phyloP scores from a whole-genome alignment of 2,329 filamentous ascomycete species.

The Talaromyces marneffei region DNA sequence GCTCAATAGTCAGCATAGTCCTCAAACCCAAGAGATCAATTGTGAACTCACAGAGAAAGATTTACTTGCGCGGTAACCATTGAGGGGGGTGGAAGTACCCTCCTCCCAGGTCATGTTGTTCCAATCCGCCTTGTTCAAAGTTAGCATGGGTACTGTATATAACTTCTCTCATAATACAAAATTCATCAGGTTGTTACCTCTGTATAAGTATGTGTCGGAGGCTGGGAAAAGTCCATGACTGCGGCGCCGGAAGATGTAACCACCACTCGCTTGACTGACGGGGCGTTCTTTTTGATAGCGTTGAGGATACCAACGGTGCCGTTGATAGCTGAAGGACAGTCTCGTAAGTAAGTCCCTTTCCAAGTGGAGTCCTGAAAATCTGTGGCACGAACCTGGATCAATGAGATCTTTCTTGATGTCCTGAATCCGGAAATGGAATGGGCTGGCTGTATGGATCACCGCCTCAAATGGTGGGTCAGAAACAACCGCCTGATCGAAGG shows the following conservation, averaged over 20 bases:
- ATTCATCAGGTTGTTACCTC: constrained; percentile 33
- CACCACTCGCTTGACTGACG: constrained; percentile 62
- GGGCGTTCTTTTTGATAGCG: constrained; percentile 52
- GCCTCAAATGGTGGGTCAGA: constrained; percentile 59
- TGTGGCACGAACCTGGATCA: constrained; percentile 15
- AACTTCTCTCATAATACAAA: constrained; percentile 30
- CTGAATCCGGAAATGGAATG: constrained; percentile 61
- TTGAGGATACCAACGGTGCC: constrained; percentile 55
- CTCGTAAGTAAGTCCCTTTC: neutral
- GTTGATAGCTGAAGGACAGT: constrained; percentile 45
- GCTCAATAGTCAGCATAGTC: neutral
- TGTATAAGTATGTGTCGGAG: constrained; percentile 7
- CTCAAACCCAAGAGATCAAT: neutral
- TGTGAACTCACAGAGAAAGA: constrained; percentile 27
- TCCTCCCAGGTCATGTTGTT: constrained; percentile 30
- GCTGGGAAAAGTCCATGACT: constrained; percentile 30
- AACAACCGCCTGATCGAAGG: constrained; percentile 58
- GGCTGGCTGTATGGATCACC: constrained; percentile 65
- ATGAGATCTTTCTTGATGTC: constrained; percentile 19
- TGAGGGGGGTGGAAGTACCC: constrained; percentile 24
- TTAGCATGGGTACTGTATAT: constrained; percentile 17
- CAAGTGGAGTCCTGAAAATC: neutral
- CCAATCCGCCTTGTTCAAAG: constrained; percentile 26
- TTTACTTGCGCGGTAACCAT: constrained; percentile 50
- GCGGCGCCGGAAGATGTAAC: constrained; percentile 61